Percentiles rank a stretch among this genome's conserved stretches.
phyloP scores from a whole-genome alignment of 345 rosid species.

The Reutealis trisperma region DNA sequence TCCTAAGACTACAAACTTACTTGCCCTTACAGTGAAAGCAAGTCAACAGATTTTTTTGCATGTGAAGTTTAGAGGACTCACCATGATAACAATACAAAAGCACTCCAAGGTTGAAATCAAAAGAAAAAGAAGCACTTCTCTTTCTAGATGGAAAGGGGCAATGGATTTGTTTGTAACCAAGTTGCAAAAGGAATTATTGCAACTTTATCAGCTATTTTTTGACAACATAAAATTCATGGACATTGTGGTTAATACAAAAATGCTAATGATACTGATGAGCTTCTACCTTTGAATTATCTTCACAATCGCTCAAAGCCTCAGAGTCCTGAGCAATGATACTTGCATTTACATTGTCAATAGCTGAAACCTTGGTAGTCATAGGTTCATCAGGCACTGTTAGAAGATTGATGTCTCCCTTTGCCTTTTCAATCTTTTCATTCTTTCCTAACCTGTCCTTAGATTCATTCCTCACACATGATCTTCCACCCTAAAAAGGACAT shows the following conservation, averaged over 20 bases:
- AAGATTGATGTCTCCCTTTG: conserved; percentile 24
- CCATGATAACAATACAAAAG: not conserved
- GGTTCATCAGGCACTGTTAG: conserved; percentile 35
- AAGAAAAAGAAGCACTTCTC: not conserved
- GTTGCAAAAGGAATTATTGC: not conserved
- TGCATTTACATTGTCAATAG: conserved; percentile 36
- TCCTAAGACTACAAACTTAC: not conserved
- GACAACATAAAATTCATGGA: not conserved
- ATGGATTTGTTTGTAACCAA: not conserved
- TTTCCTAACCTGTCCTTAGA: conserved; percentile 30
- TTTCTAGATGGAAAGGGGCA: not conserved
- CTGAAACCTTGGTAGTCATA: conserved; percentile 25
- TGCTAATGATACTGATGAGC: conserved; percentile 5
- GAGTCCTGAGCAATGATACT: conserved; percentile 28
- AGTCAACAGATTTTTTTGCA: not conserved
- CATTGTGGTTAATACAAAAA: not conserved
- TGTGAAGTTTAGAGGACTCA: not conserved
- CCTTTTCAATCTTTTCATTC: conserved; percentile 34
- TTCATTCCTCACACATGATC: conserved; percentile 32
- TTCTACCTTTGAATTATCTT: conserved; percentile 56
- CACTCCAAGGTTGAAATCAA: not conserved
- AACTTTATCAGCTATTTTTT: conserved; percentile 6
- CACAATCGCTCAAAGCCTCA: conserved; percentile 27
- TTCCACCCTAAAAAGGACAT: conserved; percentile 43
- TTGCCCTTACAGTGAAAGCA: not conserved